Evolutionary conservation across 2,329 filamentous ascomycete genomes (phyloP).

Genomic region (Trichoderma oligosporum): DNA sequence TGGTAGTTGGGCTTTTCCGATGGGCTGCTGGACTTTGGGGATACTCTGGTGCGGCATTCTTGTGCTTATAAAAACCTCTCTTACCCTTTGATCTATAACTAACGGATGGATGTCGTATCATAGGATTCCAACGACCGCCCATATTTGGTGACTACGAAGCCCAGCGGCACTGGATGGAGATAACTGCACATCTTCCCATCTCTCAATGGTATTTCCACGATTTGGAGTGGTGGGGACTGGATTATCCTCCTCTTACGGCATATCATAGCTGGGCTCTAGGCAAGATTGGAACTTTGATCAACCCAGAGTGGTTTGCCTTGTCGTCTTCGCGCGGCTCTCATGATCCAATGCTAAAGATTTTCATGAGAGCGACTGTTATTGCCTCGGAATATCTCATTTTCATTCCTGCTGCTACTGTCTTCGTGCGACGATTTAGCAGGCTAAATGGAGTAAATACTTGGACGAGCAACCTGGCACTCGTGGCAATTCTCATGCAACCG

Average conservation of each 20-base stretch:
- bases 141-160: conserved; percentile 98
- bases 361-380: conserved; percentile 90
- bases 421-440: conserved; percentile 75
- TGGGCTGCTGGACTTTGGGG: conserved; percentile 93
- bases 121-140: conserved; percentile 75
- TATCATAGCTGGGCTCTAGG: conserved; percentile 98
- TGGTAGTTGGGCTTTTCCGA: conserved; percentile 85
- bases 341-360: conserved; percentile 77
- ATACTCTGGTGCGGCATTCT: conserved; percentile 69
- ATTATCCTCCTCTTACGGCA: conserved; percentile 95
- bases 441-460: conserved; percentile 74
- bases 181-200: conserved; percentile 82
- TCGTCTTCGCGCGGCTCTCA: conserved; percentile 78
- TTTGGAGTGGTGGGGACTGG: conserved; percentile 93
- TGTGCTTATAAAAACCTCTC: neutral
- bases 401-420: conserved; percentile 79
- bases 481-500: conserved; percentile 89
- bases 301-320: conserved; percentile 84
- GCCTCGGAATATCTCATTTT: conserved; percentile 89
- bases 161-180: conserved; percentile 97
- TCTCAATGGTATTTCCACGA: conserved; percentile 99
- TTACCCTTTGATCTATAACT: neutral
- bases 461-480: conserved; percentile 79
- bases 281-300: conserved; percentile 73
- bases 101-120: neutral